Evolutionary conservation across 208 protist genomes (phyloP).

Genomic region (Plasmodiophora brassicae): DNA sequence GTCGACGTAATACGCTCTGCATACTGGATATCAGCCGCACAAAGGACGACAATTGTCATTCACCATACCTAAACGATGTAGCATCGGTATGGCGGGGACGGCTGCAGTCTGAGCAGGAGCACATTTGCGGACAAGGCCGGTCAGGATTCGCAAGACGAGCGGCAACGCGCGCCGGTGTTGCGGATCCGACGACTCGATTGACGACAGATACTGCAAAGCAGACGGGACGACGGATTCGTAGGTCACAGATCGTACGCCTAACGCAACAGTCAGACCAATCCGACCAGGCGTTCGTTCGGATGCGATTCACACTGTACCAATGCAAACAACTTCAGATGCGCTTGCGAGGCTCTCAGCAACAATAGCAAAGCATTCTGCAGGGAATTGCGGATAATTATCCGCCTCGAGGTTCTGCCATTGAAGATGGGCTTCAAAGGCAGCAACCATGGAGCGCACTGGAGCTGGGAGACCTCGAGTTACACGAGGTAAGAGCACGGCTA

Average conservation of each 20-base stretch:
- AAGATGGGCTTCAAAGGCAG: background rate
- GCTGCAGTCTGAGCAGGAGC: background rate
- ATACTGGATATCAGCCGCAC: background rate
- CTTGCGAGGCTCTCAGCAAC: background rate
- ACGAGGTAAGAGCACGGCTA: background rate
- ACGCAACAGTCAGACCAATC: too few relatives aligned
- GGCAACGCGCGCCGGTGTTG: conserved; percentile 49
- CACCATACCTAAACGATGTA: conserved; percentile 57
- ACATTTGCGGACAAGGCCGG: conserved; percentile 51
- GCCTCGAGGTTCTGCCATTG: background rate
- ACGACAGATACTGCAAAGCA: background rate
- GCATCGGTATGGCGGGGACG: conserved; percentile 36
- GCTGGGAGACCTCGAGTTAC: background rate
- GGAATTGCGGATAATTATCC: background rate
- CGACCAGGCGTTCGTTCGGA: too few relatives aligned
- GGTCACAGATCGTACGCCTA: background rate
- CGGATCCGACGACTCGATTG: background rate
- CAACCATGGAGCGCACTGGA: background rate
- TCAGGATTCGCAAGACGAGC: conserved; percentile 53
- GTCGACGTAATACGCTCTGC: conserved; percentile 24
- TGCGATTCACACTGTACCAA: too few relatives aligned
- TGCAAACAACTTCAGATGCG: background rate
- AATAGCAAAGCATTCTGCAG: conserved; percentile 1
- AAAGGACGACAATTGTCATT: background rate
- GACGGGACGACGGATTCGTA: background rate